Evolutionary conservation across 2,329 filamentous ascomycete species (phyloP), one percentile per base, ranked within the genome.

Genomic region (Colletotrichum sp.): DNA sequence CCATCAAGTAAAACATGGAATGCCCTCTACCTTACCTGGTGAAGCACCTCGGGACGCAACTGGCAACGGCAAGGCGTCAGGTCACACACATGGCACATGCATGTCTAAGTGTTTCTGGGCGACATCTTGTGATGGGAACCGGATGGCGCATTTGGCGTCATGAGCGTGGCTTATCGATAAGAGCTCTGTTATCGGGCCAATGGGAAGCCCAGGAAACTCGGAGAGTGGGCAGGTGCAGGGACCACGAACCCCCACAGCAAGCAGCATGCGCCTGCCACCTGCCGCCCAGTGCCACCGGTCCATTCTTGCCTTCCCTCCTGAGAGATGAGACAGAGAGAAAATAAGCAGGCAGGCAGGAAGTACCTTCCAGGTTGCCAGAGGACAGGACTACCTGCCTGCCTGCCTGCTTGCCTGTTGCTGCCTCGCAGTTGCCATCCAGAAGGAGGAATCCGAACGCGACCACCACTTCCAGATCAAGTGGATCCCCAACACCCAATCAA

Each of bases 101-200:
- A 57, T 63, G 69, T 61, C 67, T 10, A 43, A 48, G 39, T 48
- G 39, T 48, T 48, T 59, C 52, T 72, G 48, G 63, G 59, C 69
- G 26, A 39, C 21, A 75, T 75, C 73, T 67, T 75, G 73, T 75
- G 73, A 75, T 72, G 63, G 72, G 63, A 64, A 39, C 69, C 63
- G 72, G 57, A 67, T 59, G 73, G 73, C 55, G 73, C 63, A 67
- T 26, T 72, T 74, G 72, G 72, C 73, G 73, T 75, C 73, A 75
- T 75, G 73, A 21, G 73, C 6, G 39, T 36, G 28, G 32, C 69
- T 75, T 75, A 75, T 75, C 73, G 73, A 75, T 75, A 75, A 64
- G n/a, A 24, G 21, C 3, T 32, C 24, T 21, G 21, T n/a, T 67
- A 30, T 26, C 10, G 16, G 13, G 12, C 73, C 73, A 72, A 67